A percentile compares a stretch with the other conserved stretches of the same genome.
Evolutionary conservation across 495 filamentous ascomycete species (phyloP).

Genomic region (Lasiosphaeria ovina): DNA sequence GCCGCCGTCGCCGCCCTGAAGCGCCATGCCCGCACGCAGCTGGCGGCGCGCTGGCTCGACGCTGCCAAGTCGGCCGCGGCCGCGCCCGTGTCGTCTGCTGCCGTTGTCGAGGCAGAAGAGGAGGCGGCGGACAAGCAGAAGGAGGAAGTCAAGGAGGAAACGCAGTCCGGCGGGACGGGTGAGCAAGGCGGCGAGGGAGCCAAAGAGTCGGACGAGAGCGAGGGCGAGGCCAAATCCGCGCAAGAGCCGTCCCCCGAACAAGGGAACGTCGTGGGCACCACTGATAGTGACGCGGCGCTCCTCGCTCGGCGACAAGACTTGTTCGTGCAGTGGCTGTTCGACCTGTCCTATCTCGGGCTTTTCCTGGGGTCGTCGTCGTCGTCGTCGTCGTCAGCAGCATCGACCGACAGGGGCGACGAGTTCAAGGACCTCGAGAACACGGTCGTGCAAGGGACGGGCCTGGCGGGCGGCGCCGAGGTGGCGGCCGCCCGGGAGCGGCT

Average conservation of each 20-base stretch:
- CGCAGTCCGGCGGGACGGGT: slow-evolving; percentile 1
- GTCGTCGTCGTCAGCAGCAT: not conserved
- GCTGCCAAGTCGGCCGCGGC: slow-evolving; percentile 25
- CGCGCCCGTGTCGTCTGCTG: not conserved
- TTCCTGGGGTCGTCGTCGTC: slow-evolving; percentile 26
- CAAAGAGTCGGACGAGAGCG: slow-evolving; percentile 23
- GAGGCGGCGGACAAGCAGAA: slow-evolving; percentile 5
- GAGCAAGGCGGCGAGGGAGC: slow-evolving; percentile 13
- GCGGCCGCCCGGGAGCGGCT: slow-evolving; percentile 47
- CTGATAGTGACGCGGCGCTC: slow-evolving; percentile 14
- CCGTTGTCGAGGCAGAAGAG: not conserved
- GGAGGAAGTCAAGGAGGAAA: slow-evolving; percentile 3
- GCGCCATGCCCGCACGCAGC: slow-evolving; percentile 42
- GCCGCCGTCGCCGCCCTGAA: slow-evolving; percentile 66
- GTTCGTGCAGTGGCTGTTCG: slow-evolving; percentile 75
- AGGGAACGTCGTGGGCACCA: slow-evolving; percentile 16
- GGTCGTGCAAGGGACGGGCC: slow-evolving; percentile 46
- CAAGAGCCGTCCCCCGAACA: not conserved
- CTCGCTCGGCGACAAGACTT: slow-evolving; percentile 46
- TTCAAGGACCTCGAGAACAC: slow-evolving; percentile 47
- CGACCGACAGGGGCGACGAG: slow-evolving; percentile 27
- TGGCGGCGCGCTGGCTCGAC: slow-evolving; percentile 43
- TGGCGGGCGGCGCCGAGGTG: slow-evolving; percentile 27
- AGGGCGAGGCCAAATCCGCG: slow-evolving; percentile 30
- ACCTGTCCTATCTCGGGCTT: slow-evolving; percentile 64